These are phyloP conservation scores for Ceratobasidium papillatum DNA, from an alignment of 1,284 basidiomycete species.

Conservation along the genomic window DNA sequence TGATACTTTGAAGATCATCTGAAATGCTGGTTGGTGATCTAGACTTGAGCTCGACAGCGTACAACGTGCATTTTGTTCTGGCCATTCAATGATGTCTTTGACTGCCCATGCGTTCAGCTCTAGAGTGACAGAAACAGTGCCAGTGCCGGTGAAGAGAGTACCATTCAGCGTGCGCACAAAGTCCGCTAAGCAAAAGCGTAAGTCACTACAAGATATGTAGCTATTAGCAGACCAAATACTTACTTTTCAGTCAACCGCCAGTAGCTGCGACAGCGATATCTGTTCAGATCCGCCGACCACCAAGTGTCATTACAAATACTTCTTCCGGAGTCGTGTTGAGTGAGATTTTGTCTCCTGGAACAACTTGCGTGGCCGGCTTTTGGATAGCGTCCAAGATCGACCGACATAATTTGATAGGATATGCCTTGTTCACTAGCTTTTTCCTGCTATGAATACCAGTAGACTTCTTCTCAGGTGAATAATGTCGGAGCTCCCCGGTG, in stretches of 20 bases:
- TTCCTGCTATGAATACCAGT: constrained; percentile 67
- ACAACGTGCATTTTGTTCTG: constrained; percentile 36
- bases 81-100: constrained; percentile 45
- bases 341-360: constrained; percentile 66
- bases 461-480: constrained; percentile 64
- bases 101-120: constrained; percentile 42
- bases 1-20: constrained; percentile 38
- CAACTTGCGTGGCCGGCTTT: constrained; percentile 59
- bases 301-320: constrained; percentile 58
- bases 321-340: constrained; percentile 43
- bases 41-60: neutral
- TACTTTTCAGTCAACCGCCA: constrained; percentile 18
- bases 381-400: constrained; percentile 56
- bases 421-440: constrained; percentile 64
- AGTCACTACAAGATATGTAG: neutral
- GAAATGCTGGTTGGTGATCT: neutral
- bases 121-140: constrained; percentile 38
- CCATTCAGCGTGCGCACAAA: constrained; percentile 32
- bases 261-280: constrained; percentile 61
- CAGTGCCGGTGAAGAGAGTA: neutral
- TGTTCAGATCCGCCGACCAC: constrained; percentile 62
- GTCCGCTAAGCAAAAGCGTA: neutral
- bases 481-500: constrained; percentile 66
- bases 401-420: constrained; percentile 64
- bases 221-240: neutral